Evolutionary conservation across 352 stramenopile species (phyloP), one percentile per base, ranked within the genome.

Genomic region (Globisporangium megalacanthum): DNA sequence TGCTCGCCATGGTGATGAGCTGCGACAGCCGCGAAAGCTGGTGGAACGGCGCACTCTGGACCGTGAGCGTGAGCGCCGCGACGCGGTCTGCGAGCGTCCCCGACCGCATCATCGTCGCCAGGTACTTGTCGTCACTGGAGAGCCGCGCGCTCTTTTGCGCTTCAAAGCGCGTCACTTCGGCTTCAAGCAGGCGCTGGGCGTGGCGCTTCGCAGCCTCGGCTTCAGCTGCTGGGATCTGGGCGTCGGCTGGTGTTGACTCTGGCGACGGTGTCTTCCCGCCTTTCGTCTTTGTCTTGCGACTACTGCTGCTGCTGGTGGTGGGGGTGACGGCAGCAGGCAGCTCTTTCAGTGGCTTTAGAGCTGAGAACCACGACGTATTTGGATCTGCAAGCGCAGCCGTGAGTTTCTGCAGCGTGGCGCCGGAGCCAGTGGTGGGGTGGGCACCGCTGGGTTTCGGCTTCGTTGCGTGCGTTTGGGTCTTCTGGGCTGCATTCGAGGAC

Each of bases 51-150:
- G 83, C 89, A 19, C 70, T 72, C 57, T 97, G 90, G 47, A 96
- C 81, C 55, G 75, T 83, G 44, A 98, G 75, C 44, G 91, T 95
- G 51, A 97, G 72, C 37, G 92, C 88, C 3, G 91, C 91, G 29
- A 98, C 84, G 59, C 93, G 88, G 72, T 98, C 92, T 47, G 82
- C 74, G 54, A 97, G 64, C 17, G 92, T 98, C 61, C 92, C 92
- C 17, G 83, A 88, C 68, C 80, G 86, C 61, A 95, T 90, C 73
- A 97, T 92, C 11, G 79, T 92, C 42, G 78, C 72, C 46, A 94
- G 63, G 64, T 92, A 92, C 66, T 92, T 94, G 66, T 92, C 84
- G 52, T 92, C 81, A 64, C 82, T 94, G 49, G 80, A 91, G 59
- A 93, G 68, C 54, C 86, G 87, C 56, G 68, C 60, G 59, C 73